Evolutionary conservation across 805 yeast genomes (phyloP).

Genomic region (Candida ficus): DNA sequence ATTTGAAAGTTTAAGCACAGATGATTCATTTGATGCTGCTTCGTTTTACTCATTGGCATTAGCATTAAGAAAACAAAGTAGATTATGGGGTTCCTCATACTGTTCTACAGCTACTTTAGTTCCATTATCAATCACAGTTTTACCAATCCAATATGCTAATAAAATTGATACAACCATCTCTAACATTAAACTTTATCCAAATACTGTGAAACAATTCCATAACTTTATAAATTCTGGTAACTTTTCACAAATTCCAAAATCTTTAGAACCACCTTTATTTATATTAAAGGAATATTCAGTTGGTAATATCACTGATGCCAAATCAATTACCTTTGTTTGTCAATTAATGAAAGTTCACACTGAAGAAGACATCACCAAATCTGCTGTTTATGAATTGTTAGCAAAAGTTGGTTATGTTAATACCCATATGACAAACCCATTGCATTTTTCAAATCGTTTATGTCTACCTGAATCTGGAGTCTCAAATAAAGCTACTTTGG

Average conservation of each 20-base stretch:
- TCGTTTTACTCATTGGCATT: slow-evolving; percentile 41
- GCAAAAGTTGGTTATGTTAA: slow-evolving; percentile 25
- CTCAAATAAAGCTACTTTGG: slow-evolving; percentile 38
- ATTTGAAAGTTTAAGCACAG: slow-evolving; percentile 5
- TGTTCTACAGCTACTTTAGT: slow-evolving; percentile 28
- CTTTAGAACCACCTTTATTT: slow-evolving; percentile 35
- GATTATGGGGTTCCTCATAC: slow-evolving; percentile 38
- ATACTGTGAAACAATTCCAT: slow-evolving; percentile 23
- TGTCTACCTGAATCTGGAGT: slow-evolving; percentile 39
- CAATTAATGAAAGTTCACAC: slow-evolving; percentile 29
- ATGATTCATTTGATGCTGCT: slow-evolving; percentile 21
- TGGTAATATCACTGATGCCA: slow-evolving; percentile 45
- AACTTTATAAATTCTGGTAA: slow-evolving; percentile 1
- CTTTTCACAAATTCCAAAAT: background rate
- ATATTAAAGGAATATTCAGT: slow-evolving; percentile 51
- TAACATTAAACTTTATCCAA: slow-evolving; percentile 23
- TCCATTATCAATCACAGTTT: slow-evolving; percentile 39
- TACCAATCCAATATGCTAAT: slow-evolving; percentile 36
- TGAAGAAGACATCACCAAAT: slow-evolving; percentile 43
- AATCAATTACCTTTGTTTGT: slow-evolving; percentile 44
- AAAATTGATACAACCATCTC: slow-evolving; percentile 28
- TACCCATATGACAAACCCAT: slow-evolving; percentile 38
- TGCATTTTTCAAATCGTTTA: slow-evolving; percentile 42
- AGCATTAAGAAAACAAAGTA: slow-evolving; percentile 43
- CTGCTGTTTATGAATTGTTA: slow-evolving; percentile 49